Evolutionary conservation across 352 stramenopile genomes (phyloP).

Genomic region (Pythium utonaiense): DNA sequence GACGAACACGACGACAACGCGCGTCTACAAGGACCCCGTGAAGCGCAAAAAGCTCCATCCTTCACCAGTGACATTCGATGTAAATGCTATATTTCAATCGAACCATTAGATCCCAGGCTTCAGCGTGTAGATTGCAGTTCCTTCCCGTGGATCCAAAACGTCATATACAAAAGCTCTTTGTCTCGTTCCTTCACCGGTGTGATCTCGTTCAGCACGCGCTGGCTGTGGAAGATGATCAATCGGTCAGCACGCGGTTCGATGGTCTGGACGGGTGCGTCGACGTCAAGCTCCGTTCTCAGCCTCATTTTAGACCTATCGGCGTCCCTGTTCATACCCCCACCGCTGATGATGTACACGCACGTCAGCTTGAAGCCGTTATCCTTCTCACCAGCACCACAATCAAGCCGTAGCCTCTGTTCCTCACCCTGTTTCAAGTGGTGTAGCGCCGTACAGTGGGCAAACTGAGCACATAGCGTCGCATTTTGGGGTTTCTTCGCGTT

Average conservation of each 20-base stretch:
- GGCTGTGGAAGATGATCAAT: constrained; percentile 68
- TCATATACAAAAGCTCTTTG: constrained; percentile 53
- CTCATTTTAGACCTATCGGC: constrained; percentile 15
- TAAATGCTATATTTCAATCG: constrained; percentile 7
- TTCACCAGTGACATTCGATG: constrained; percentile 26
- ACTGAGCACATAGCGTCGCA: constrained; percentile 59
- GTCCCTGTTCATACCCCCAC: neutral
- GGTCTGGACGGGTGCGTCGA: constrained; percentile 29
- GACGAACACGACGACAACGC: neutral
- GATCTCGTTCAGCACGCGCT: constrained; percentile 68
- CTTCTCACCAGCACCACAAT: constrained; percentile 63
- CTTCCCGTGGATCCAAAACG: constrained; percentile 85
- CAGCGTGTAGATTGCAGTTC: constrained; percentile 22
- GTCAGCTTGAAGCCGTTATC: constrained; percentile 80
- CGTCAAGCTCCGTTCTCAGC: constrained; percentile 31
- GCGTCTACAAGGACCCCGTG: constrained; percentile 9
- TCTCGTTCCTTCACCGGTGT: constrained; percentile 25
- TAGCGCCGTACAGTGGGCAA: constrained; percentile 57
- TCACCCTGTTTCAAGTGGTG: constrained; percentile 43
- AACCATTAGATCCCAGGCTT: neutral
- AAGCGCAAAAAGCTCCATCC: constrained; percentile 26
- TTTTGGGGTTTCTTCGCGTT: constrained; percentile 55
- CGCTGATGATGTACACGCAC: constrained; percentile 62
- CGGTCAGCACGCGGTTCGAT: constrained; percentile 41
- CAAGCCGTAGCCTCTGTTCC: constrained; percentile 49